phyloP scores from a whole-genome alignment of 495 filamentous ascomycete species.

The Hypoxylon cercidicola region DNA sequence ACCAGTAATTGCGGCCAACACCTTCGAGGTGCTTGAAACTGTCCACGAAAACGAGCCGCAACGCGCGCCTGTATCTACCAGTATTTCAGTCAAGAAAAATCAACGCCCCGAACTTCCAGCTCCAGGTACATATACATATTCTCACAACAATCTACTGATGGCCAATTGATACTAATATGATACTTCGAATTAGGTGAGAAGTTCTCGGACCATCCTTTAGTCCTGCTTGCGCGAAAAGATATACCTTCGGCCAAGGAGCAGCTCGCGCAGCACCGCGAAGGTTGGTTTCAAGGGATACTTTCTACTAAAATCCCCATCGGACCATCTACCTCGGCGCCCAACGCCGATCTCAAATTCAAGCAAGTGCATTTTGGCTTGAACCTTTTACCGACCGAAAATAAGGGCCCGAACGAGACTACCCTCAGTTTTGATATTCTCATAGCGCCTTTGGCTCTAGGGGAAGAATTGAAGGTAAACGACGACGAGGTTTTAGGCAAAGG shows the following conservation, averaged over 20 bases:
- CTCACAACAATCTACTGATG: not conserved
- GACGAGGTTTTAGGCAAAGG: slow-evolving; percentile 5
- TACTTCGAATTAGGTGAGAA: slow-evolving; percentile 24
- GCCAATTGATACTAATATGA: slow-evolving; percentile 8
- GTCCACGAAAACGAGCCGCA: slow-evolving; percentile 40
- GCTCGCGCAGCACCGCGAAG: slow-evolving; percentile 59
- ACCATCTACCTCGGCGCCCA: slow-evolving; percentile 23
- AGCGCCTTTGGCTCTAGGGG: slow-evolving; percentile 31
- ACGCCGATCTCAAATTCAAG: slow-evolving; percentile 25
- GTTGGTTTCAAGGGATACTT: slow-evolving; percentile 61
- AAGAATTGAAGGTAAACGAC: slow-evolving; percentile 22
- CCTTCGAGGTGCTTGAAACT: slow-evolving; percentile 44
- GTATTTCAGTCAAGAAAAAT: slow-evolving; percentile 18
- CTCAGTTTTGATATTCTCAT: slow-evolving; percentile 34
- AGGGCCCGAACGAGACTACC: slow-evolving; percentile 9
- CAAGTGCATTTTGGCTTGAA: slow-evolving; percentile 59
- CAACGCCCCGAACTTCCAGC: slow-evolving; percentile 33
- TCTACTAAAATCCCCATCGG: slow-evolving; percentile 44
- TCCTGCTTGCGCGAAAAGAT: slow-evolving; percentile 45
- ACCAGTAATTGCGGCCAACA: slow-evolving; percentile 41
- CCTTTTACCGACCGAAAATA: slow-evolving; percentile 45
- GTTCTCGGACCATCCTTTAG: slow-evolving; percentile 44
- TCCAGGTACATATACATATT: slow-evolving; percentile 29
- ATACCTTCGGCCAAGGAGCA: slow-evolving; percentile 52
- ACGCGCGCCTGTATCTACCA: slow-evolving; percentile 15